These are phyloP conservation scores for Fonsecaea monophora DNA, from an alignment of 2,329 filamentous ascomycete genomes.

Conservation along the genomic window DNA sequence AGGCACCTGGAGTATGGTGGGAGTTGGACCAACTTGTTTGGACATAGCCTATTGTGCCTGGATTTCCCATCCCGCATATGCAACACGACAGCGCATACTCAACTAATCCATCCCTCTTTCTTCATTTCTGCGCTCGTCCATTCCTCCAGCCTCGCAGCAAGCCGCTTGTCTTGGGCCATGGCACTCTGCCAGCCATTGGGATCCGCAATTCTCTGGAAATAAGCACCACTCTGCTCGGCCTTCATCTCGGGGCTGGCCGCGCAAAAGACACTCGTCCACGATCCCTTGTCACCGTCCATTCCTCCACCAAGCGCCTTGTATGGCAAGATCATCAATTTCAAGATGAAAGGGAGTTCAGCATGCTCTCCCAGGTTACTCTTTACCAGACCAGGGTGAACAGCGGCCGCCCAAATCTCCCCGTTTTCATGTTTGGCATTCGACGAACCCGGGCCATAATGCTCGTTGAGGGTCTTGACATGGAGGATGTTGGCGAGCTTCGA, in stretches of 20 bases:
- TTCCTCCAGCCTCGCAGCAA: conserved; percentile 50
- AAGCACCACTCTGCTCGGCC: conserved; percentile 47
- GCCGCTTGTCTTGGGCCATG: conserved; percentile 44
- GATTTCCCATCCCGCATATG: no score
- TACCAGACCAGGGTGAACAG: conserved; percentile 59
- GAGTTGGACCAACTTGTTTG: not conserved
- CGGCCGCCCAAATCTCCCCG: conserved; percentile 52
- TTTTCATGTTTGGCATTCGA: not conserved
- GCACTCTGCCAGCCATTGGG: conserved; percentile 41
- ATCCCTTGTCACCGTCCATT: conserved; percentile 42
- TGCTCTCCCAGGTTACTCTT: conserved; percentile 50
- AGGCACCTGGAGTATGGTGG: not conserved
- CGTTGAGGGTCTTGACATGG: conserved; percentile 51
- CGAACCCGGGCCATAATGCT: conserved; percentile 43
- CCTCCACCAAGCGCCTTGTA: conserved; percentile 32
- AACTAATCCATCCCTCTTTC: conserved; percentile 4
- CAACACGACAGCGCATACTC: no score
- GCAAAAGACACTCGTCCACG: conserved; percentile 51
- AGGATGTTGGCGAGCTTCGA: conserved; percentile 60
- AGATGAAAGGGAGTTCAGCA: conserved; percentile 33
- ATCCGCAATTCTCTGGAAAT: conserved; percentile 50
- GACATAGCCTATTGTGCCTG: no score
- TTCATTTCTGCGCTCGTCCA: conserved; percentile 47
- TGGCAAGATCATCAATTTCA: conserved; percentile 34
- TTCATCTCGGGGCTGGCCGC: conserved; percentile 42